Conservation (phyloP, 2,329 filamentous ascomycete genomes). For the Neofusicoccum parvum region DNA sequence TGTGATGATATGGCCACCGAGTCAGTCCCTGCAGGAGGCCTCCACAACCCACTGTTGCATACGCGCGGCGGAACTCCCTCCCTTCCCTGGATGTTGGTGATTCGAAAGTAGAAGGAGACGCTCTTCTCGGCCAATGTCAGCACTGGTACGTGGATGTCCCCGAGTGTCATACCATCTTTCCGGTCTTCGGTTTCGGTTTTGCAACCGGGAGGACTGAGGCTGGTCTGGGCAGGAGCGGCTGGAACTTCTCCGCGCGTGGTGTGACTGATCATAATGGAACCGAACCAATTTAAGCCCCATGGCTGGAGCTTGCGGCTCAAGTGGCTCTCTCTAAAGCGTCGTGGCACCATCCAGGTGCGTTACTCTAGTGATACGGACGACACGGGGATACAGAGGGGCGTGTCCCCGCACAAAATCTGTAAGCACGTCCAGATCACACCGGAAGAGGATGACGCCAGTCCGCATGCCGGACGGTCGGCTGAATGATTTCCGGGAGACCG, state of each 20-base stretch:
- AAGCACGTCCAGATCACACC: neutral
- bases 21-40: neutral
- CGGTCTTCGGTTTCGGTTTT: neutral
- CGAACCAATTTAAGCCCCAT: neutral
- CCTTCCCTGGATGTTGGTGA: neutral
- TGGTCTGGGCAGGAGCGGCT: neutral
- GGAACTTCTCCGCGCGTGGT: neutral
- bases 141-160: neutral
- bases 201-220: neutral
- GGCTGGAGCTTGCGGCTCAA: neutral
- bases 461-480: neutral
- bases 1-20: neutral
- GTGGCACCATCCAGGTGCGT: neutral
- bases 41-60: neutral
- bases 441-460: constrained; percentile 2
- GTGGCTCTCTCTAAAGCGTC: neutral
- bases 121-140: neutral
- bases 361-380: neutral
- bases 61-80: neutral
- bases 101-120: neutral
- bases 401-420: neutral
- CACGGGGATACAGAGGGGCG: too few species aligned
- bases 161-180: neutral
- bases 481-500: neutral
- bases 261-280: neutral